Conservation (phyloP, 75 land plant genomes). For the Selaginella moellendorffii region DNA sequence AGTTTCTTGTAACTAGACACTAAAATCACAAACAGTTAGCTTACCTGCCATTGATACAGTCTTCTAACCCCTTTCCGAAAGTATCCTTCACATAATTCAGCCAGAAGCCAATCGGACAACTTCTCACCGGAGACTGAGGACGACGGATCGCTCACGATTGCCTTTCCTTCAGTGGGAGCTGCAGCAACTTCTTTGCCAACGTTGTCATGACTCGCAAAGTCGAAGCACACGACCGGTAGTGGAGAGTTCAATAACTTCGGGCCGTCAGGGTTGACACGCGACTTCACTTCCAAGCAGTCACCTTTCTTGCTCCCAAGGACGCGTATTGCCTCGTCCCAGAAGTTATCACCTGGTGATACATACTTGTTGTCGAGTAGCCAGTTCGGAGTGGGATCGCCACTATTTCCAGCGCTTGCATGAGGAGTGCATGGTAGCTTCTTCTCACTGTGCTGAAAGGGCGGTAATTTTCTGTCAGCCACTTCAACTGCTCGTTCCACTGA, state of each 20-base stretch:
- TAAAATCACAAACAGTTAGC: too few species aligned
- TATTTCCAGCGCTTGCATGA: background rate
- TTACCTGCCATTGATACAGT: conserved; percentile 94
- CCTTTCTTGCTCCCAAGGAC: conserved; percentile 1
- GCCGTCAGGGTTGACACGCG: background rate
- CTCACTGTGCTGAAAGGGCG: background rate
- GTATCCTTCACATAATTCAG: conserved; percentile 50
- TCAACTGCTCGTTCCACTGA: background rate
- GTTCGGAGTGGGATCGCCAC: background rate
- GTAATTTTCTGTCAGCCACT: background rate
- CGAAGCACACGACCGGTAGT: conserved; percentile 71
- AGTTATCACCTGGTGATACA: conserved; percentile 45
- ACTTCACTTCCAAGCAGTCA: conserved; percentile 1
- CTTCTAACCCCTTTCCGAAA: conserved; percentile 56
- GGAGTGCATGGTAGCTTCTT: background rate
- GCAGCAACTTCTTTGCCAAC: background rate
- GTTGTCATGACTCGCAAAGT: conserved; percentile 40
- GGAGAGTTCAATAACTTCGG: conserved; percentile 21
- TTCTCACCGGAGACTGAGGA: conserved; percentile 20
- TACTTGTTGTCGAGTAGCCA: background rate
- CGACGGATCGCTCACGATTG: background rate
- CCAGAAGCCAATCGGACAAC: conserved; percentile 71
- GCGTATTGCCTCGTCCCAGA: conserved; percentile 83
- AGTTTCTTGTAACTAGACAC: conserved; percentile 7
- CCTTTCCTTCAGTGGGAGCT: conserved; percentile 1